Conservation (phyloP, 805 yeast genomes). For the Candida takata region DNA sequence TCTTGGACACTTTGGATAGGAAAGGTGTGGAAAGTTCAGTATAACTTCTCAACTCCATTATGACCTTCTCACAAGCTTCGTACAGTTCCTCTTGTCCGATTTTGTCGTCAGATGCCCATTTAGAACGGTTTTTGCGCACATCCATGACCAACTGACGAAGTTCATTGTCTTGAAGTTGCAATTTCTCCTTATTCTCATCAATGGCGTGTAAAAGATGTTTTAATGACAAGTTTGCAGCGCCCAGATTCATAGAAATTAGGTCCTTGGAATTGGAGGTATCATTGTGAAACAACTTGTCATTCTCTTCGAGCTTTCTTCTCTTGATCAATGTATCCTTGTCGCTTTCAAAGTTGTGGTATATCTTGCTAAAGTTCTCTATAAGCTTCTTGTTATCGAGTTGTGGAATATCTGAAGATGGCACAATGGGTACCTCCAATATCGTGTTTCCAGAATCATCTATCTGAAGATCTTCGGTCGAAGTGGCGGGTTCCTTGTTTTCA, state of each 20-base stretch:
- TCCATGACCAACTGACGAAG: constrained; percentile 81
- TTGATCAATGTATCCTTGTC: constrained; percentile 70
- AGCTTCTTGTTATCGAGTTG: constrained; percentile 28
- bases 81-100: constrained; percentile 97
- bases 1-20: constrained; percentile 88
- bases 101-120: constrained; percentile 94
- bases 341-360: constrained; percentile 70
- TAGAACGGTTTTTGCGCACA: constrained; percentile 89
- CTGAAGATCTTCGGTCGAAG: constrained; percentile 10
- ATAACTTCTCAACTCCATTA: constrained; percentile 78
- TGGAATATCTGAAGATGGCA: constrained; percentile 27
- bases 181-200: constrained; percentile 70
- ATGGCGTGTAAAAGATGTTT: constrained; percentile 76
- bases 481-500: constrained; percentile 11
- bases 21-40: constrained; percentile 97
- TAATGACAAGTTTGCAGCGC: constrained; percentile 71
- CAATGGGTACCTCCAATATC: constrained; percentile 28
- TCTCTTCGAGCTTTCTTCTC: constrained; percentile 69
- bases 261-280: constrained; percentile 21
- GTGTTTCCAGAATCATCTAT: constrained; percentile 19
- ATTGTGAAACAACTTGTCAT: constrained; percentile 55
- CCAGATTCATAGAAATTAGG: constrained; percentile 39
- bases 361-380: constrained; percentile 60
- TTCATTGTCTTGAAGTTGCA: constrained; percentile 73
- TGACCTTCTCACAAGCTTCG: constrained; percentile 96